These are phyloP conservation scores for Cotoneaster glaucophyllus DNA, from an alignment of 306 rosid species.

Conservation along the genomic window DNA sequence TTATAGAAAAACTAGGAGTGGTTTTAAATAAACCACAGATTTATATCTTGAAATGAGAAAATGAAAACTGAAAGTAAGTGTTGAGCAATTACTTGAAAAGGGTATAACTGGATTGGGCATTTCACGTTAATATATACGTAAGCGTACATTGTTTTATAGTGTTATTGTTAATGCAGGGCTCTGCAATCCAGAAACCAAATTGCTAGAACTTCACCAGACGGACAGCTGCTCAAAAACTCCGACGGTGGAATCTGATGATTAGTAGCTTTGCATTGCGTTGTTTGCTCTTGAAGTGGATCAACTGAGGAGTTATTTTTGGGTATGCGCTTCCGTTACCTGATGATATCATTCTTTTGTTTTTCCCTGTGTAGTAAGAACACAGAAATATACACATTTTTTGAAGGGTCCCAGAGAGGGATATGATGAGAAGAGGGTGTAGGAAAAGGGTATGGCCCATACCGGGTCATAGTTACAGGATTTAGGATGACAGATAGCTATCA, in stretches of 20 bases:
- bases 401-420: not conserved
- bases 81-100: not conserved
- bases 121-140: not conserved
- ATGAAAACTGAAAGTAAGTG: not conserved
- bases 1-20: not conserved
- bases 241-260: constrained; percentile 51
- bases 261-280: constrained; percentile 4
- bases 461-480: constrained; percentile 6
- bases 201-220: constrained; percentile 76
- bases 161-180: constrained; percentile 53
- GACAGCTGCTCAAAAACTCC: constrained; percentile 73
- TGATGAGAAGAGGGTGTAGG: not conserved
- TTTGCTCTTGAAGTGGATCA: not conserved
- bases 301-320: constrained; percentile 19
- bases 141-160: not conserved
- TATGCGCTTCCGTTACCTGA: constrained; percentile 10
- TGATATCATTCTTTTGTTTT: not conserved
- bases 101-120: not conserved
- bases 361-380: not conserved
- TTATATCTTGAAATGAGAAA: too few relatives aligned
- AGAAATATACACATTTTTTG: not conserved
- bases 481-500: constrained; percentile 13
- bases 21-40: not conserved
- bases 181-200: constrained; percentile 71
- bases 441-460: not conserved